Evolutionary conservation across 2,329 filamentous ascomycete species (phyloP).

Genomic region (Calonectria montana): DNA sequence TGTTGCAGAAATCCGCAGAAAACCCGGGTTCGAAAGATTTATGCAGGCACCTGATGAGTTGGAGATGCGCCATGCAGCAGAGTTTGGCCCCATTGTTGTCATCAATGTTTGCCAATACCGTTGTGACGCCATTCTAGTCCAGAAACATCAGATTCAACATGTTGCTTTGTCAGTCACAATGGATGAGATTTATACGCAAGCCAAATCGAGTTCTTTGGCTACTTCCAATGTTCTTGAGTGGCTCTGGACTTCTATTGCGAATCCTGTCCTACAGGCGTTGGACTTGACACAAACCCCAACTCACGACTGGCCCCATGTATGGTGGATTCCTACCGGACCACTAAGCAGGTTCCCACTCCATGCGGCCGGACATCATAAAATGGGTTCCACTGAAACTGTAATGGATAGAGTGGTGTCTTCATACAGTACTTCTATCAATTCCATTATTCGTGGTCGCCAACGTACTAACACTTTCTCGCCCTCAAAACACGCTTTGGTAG

Average conservation of each 20-base stretch:
- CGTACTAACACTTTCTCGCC: not conserved
- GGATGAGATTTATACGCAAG: not conserved
- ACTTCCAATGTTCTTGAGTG: not conserved
- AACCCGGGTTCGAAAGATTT: not conserved
- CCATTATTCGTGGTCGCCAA: not conserved
- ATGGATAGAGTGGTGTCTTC: constrained; percentile 11
- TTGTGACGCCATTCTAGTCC: not conserved
- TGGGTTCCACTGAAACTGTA: not conserved
- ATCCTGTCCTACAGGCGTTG: not conserved
- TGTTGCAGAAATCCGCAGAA: not conserved
- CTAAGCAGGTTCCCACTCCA: constrained; percentile 16
- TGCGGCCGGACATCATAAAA: not conserved
- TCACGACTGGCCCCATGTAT: not conserved
- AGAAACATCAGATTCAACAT: not conserved
- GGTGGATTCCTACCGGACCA: not conserved
- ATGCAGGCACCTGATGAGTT: not conserved
- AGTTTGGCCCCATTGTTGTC: not conserved
- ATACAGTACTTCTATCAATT: not conserved
- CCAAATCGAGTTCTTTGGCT: not conserved
- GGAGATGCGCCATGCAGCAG: not conserved
- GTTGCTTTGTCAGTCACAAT: not conserved
- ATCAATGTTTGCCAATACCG: not conserved
- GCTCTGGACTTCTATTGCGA: not conserved
- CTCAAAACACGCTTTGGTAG: not conserved
- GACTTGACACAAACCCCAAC: not conserved